Conservation (phyloP, 179 eudicot genomes). For the Spinacia oleracea region DNA sequence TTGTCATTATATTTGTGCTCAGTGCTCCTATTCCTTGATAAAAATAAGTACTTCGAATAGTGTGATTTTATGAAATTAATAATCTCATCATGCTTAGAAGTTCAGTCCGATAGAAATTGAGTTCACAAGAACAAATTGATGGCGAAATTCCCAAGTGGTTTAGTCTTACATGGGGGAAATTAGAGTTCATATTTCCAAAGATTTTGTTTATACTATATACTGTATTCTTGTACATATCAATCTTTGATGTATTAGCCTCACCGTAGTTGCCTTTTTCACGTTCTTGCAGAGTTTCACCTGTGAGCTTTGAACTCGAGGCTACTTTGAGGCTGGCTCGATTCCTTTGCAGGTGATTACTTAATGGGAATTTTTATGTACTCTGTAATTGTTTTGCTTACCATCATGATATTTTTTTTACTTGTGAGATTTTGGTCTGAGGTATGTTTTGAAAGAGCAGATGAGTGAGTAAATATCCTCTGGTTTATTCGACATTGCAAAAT, state of each 20-base stretch:
- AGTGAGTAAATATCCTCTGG: background rate
- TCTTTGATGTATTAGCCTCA: slow-evolving; percentile 21
- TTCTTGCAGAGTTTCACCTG: slow-evolving; percentile 86
- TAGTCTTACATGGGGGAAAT: background rate
- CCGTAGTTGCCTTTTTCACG: background rate
- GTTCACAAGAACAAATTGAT: background rate
- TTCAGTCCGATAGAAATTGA: background rate
- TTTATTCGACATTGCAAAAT: background rate
- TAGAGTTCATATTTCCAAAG: too few species aligned
- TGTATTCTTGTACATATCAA: background rate
- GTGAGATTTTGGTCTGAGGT: background rate
- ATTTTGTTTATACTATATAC: background rate
- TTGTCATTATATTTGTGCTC: background rate
- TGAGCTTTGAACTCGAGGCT: slow-evolving; percentile 99
- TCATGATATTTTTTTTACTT: background rate
- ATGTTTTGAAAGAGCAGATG: background rate
- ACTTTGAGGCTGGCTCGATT: slow-evolving; percentile 92
- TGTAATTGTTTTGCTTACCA: background rate
- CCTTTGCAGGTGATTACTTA: slow-evolving; percentile 72
- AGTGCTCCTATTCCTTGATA: background rate
- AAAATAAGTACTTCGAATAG: background rate
- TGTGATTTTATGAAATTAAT: background rate
- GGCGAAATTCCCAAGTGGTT: background rate
- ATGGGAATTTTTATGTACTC: background rate
- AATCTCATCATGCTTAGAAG: background rate